A percentile compares a stretch with the other conserved stretches of the same genome.
Evolutionary conservation across 75 land plant genomes (phyloP).

Genomic region (Selaginella moellendorffii): DNA sequence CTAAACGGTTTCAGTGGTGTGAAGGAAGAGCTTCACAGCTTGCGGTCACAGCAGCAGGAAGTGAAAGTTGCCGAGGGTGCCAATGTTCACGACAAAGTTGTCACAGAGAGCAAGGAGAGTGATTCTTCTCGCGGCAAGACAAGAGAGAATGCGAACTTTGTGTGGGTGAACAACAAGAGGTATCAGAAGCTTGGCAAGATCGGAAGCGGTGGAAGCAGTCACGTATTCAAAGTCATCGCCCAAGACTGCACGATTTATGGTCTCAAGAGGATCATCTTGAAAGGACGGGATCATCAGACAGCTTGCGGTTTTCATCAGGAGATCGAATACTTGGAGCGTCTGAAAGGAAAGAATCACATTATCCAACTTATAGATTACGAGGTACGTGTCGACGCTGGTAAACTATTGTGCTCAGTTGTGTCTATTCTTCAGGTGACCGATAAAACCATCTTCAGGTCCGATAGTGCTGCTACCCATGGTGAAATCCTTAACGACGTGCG

Average conservation of each 20-base stretch:
- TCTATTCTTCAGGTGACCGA: conserved; percentile 56
- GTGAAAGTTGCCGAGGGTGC: too few species aligned
- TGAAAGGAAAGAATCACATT: conserved; percentile 66
- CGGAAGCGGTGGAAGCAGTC: conserved; percentile 99
- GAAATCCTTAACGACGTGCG: conserved; percentile 64
- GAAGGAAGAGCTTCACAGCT: background rate
- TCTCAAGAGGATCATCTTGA: conserved; percentile 75
- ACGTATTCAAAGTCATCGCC: conserved; percentile 87
- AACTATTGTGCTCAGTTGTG: background rate
- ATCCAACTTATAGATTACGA: conserved; percentile 88
- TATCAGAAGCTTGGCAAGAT: conserved; percentile 95
- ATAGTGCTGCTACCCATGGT: conserved; percentile 32
- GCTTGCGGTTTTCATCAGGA: conserved; percentile 94
- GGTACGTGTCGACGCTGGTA: conserved; percentile 28
- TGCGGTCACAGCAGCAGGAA: background rate
- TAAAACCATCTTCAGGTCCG: conserved; percentile 42
- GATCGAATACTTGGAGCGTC: conserved; percentile 58
- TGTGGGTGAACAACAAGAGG: conserved; percentile 68
- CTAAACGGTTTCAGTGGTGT: background rate
- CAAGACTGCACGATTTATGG: conserved; percentile 78
- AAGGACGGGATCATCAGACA: conserved; percentile 84
- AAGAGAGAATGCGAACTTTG: conserved; percentile 45
- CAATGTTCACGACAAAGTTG: too few species aligned
- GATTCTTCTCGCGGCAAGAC: conserved; percentile 18
- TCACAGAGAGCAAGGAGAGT: too few species aligned